These are phyloP conservation scores for Suillus weaverae DNA, from an alignment of 768 basidiomycete genomes.

Conservation along the genomic window DNA sequence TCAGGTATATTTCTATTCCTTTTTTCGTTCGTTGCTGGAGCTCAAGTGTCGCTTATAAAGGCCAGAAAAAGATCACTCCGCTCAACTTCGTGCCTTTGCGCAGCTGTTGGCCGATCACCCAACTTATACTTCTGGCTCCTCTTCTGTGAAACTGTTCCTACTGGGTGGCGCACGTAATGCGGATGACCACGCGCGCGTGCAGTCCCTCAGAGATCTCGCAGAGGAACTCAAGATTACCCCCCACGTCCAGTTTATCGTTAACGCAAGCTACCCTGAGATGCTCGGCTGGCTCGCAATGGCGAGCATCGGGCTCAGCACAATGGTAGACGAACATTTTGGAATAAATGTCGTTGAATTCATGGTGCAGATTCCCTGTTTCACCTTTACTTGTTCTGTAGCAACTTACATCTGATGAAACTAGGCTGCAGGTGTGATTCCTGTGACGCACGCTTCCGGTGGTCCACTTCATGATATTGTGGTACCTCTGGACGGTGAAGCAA, in stretches of 20 bases:
- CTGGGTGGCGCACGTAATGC: conserved; percentile 85
- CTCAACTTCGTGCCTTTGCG: conserved; percentile 73
- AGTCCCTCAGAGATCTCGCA: conserved; percentile 56
- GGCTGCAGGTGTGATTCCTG: conserved; percentile 93
- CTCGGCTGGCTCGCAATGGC: conserved; percentile 70
- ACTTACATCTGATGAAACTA: conserved; percentile 32
- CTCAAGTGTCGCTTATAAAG: conserved; percentile 35
- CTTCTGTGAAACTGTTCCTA: conserved; percentile 61
- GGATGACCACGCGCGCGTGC: conserved; percentile 70
- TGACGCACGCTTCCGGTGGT: conserved; percentile 91
- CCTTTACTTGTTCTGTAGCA: conserved; percentile 14
- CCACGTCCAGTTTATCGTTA: conserved; percentile 76
- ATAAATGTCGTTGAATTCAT: conserved; percentile 98
- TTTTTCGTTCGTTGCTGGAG: not conserved
- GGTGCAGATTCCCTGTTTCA: conserved; percentile 47
- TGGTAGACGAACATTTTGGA: conserved; percentile 98
- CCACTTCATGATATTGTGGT: conserved; percentile 90
- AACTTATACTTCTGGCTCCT: conserved; percentile 41
- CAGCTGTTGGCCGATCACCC: conserved; percentile 60
- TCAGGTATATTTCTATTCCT: conserved; percentile 54
- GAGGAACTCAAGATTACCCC: conserved; percentile 49
- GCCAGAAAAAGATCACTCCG: conserved; percentile 92
- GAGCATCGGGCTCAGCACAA: conserved; percentile 88
- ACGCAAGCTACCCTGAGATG: conserved; percentile 74
- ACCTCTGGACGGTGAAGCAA: conserved; percentile 67